Conservation (phyloP, 768 basidiomycete genomes). For the Imleria badia region DNA sequence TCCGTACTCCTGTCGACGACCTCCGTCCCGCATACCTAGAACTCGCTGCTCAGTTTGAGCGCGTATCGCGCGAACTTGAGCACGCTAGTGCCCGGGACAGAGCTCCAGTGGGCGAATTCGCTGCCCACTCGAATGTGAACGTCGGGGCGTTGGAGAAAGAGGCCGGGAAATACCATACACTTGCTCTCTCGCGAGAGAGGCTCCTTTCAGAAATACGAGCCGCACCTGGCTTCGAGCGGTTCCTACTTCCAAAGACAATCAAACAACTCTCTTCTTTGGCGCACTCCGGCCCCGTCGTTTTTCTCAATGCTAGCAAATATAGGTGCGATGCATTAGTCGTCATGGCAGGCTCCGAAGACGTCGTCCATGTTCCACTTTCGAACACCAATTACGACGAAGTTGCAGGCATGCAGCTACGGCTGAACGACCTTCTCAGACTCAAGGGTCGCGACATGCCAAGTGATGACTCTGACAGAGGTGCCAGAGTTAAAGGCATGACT, state of each 20-base stretch:
- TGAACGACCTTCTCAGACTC: neutral
- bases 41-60: neutral
- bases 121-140: too few species aligned
- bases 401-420: neutral
- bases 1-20: neutral
- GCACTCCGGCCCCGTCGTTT: neutral
- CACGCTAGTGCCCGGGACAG: neutral
- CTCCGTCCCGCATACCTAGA: neutral
- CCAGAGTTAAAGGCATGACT: neutral
- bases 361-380: neutral
- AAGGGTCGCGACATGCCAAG: neutral
- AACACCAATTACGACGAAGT: neutral
- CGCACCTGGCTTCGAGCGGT: neutral
- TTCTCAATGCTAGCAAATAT: neutral
- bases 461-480: neutral
- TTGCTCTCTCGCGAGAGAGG: neutral
- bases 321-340: neutral
- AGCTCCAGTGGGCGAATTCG: too few species aligned
- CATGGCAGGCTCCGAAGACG: neutral
- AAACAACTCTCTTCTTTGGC: neutral
- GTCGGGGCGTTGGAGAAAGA: neutral
- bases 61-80: neutral
- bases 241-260: neutral
- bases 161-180: neutral
- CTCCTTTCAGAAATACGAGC: neutral